phyloP scores from a whole-genome alignment of 2,329 filamentous ascomycete species.

The Arthrobotrys iridis region DNA sequence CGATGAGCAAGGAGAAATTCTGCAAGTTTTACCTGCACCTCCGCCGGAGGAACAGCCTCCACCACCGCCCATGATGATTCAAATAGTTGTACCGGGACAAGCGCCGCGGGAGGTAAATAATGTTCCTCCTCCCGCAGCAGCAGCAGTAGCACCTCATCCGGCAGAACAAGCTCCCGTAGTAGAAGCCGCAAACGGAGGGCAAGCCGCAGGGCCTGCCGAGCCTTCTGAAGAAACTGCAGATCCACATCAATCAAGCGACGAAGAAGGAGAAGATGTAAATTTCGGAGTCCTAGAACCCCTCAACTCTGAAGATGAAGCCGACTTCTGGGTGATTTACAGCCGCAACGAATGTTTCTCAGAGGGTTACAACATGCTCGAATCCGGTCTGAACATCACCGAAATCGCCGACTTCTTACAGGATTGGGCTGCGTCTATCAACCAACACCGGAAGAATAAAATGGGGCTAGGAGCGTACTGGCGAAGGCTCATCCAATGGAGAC shows the following conservation, averaged over 20 bases:
- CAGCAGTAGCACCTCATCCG: too few species aligned
- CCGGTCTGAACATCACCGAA: conserved; percentile 16
- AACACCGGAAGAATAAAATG: conserved; percentile 50
- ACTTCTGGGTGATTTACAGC: conserved; percentile 44
- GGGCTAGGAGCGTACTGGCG: conserved; percentile 44
- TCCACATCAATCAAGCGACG: too few species aligned
- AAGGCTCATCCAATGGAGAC: conserved; percentile 41
- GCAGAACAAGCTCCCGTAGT: conserved; percentile 73
- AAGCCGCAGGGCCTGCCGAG: conserved; percentile 63
- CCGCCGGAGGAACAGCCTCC: conserved; percentile 64
- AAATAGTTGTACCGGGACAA: conserved; percentile 49
- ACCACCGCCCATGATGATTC: conserved; percentile 49
- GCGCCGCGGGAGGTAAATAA: conserved; percentile 63
- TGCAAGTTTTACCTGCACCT: conserved; percentile 60
- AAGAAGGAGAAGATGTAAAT: background rate
- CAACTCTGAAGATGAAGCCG: conserved; percentile 27
- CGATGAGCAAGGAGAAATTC: conserved; percentile 72
- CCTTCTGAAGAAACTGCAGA: background rate
- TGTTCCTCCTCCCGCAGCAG: conserved; percentile 80
- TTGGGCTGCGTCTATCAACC: conserved; percentile 40
- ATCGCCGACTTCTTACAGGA: conserved; percentile 46
- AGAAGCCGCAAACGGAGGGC: conserved; percentile 60
- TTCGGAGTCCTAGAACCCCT: conserved; percentile 18
- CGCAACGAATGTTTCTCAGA: conserved; percentile 51
- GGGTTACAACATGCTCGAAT: conserved; percentile 48